phyloP scores from a whole-genome alignment of 1,284 basidiomycete species.

The Ceratobasidium sp. region DNA sequence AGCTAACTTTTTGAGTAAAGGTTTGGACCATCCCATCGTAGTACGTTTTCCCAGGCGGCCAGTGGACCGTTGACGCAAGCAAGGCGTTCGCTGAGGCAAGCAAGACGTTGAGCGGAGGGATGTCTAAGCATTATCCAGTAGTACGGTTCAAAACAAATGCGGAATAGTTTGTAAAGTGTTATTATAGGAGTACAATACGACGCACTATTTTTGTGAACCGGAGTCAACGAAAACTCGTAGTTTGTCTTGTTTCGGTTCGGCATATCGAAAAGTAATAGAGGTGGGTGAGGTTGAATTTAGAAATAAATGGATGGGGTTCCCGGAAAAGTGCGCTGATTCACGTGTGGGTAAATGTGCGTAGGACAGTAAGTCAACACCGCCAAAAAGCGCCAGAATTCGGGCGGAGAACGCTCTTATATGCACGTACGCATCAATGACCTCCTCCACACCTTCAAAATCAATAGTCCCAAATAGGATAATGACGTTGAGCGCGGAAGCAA shows the following conservation, averaged over 20 bases:
- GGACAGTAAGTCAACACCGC: neutral
- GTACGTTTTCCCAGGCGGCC: conserved; percentile 40
- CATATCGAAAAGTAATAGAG: conserved; percentile 4
- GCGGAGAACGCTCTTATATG: conserved; percentile 29
- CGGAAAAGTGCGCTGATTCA: conserved; percentile 20
- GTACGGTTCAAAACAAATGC: conserved; percentile 1
- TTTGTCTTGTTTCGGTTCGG: conserved; percentile 28
- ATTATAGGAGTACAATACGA: neutral
- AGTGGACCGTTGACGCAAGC: conserved; percentile 37
- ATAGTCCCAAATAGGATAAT: conserved; percentile 26
- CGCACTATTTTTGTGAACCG: conserved; percentile 35
- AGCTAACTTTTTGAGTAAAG: conserved; percentile 24
- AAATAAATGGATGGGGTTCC: conserved; percentile 1
- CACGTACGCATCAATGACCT: neutral
- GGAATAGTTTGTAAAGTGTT: neutral
- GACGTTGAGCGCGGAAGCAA: conserved; percentile 28
- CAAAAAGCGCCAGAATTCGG: neutral
- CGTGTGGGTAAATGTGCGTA: conserved; percentile 6
- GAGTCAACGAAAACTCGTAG: conserved; percentile 34
- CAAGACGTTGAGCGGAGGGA: conserved; percentile 37
- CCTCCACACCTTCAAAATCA: conserved; percentile 24
- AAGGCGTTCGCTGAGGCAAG: conserved; percentile 24
- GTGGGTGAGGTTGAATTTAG: conserved; percentile 9
- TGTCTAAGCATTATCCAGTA: conserved; percentile 26
- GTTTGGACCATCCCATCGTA: conserved; percentile 34